These are phyloP conservation scores for Debaryomyces robertsiae DNA, from an alignment of 1,139 yeast genomes.

Conservation along the genomic window DNA sequence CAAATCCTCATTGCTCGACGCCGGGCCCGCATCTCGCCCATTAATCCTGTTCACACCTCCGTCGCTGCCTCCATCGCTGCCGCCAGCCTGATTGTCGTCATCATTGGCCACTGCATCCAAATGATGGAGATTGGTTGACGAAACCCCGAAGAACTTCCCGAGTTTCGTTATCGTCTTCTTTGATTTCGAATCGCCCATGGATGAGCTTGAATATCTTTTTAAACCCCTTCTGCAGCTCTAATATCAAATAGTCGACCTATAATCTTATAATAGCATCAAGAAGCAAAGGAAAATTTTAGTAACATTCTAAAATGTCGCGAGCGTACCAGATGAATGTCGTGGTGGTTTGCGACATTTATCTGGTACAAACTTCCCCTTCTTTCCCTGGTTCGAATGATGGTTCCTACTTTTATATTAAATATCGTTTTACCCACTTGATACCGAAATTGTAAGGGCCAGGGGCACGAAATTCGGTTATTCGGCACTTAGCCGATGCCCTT, in stretches of 20 bases:
- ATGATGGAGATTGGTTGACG: slow-evolving; percentile 26
- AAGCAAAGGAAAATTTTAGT: slow-evolving; percentile 8
- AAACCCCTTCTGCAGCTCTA: slow-evolving; percentile 6
- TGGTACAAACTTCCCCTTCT: not conserved
- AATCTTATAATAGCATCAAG: not conserved
- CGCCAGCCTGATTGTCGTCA: slow-evolving; percentile 1
- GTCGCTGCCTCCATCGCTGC: slow-evolving; percentile 1
- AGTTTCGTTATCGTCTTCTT: slow-evolving; percentile 33
- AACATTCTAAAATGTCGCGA: not conserved
- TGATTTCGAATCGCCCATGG: slow-evolving; percentile 34
- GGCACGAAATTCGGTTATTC: too few relatives aligned
- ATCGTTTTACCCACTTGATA: too few relatives aligned
- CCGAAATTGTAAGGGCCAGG: too few relatives aligned
- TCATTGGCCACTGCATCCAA: slow-evolving; percentile 12
- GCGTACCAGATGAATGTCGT: too few relatives aligned
- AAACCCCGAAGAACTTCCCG: slow-evolving; percentile 40
- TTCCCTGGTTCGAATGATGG: too few relatives aligned
- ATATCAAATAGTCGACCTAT: not conserved
- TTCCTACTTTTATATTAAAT: too few relatives aligned
- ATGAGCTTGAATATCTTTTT: slow-evolving; percentile 4
- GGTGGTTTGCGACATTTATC: slow-evolving; percentile 4
- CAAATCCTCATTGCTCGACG: slow-evolving; percentile 16
- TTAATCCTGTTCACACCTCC: not conserved
- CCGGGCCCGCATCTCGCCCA: not conserved
- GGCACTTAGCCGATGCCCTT: too few relatives aligned